Evolutionary conservation across 768 basidiomycete species (phyloP).

Genomic region (Suillus discolor): DNA sequence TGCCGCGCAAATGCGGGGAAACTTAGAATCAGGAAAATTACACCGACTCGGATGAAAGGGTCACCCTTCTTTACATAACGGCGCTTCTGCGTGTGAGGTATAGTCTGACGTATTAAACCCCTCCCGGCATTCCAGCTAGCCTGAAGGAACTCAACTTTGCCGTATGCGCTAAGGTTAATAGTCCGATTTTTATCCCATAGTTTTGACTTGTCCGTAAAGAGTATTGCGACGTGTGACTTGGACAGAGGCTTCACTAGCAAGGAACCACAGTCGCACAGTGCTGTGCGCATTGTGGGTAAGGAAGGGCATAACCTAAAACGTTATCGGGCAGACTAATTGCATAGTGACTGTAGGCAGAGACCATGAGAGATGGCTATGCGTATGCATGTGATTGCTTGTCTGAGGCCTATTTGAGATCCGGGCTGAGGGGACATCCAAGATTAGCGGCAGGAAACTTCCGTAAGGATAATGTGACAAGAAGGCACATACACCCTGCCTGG

Average conservation of each 20-base stretch:
- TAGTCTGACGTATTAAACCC: not conserved
- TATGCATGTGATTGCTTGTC: not conserved
- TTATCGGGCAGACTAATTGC: slow-evolving; percentile 3
- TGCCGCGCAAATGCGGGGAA: slow-evolving; percentile 24
- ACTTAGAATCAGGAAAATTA: slow-evolving; percentile 1
- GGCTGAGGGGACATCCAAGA: not conserved
- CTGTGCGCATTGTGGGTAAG: not conserved
- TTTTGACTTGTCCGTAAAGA: not conserved
- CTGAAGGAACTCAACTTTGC: slow-evolving; percentile 1
- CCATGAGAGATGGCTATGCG: not conserved
- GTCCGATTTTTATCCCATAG: not conserved
- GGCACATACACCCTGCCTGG: not conserved
- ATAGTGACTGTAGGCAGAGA: not conserved
- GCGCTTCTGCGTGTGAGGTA: not conserved
- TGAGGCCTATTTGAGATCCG: not conserved
- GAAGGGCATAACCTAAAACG: slow-evolving; percentile 4
- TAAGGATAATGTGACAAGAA: not conserved
- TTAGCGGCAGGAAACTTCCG: not conserved
- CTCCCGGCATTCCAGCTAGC: not conserved
- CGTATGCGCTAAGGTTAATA: too few relatives aligned
- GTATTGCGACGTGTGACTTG: not conserved
- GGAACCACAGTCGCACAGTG: not conserved
- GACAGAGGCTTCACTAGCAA: not conserved
- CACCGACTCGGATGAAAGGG: not conserved
- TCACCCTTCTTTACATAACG: slow-evolving; percentile 2